Percentiles rank a stretch among this genome's conserved stretches.
Conservation (phyloP, 1,284 basidiomycete genomes). For the Tetrapyrgos nigripes region DNA sequence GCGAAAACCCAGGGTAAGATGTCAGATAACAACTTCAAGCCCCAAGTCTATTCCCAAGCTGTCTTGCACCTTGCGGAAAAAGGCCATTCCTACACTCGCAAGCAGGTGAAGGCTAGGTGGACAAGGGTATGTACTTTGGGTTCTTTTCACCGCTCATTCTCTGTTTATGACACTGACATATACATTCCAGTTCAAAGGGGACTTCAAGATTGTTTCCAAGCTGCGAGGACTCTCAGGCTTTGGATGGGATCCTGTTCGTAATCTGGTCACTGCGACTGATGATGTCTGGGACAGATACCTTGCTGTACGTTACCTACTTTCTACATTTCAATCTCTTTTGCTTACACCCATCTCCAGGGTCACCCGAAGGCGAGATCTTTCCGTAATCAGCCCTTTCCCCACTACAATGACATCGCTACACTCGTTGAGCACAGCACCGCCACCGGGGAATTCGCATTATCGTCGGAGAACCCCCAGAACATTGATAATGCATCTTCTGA, state of each 20-base stretch:
- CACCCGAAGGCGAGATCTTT: slow-evolving; percentile 27
- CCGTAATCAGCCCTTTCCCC: slow-evolving; percentile 33
- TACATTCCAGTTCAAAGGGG: slow-evolving; percentile 39
- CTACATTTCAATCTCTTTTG: background rate
- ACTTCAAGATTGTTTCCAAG: slow-evolving; percentile 26
- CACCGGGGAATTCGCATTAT: slow-evolving; percentile 29
- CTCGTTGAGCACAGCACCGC: slow-evolving; percentile 33
- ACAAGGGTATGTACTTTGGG: background rate
- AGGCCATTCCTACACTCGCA: background rate
- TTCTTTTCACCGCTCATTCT: too few relatives aligned
- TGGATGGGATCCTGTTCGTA: slow-evolving; percentile 36
- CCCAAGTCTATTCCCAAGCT: background rate
- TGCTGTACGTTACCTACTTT: slow-evolving; percentile 19
- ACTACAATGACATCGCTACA: slow-evolving; percentile 29
- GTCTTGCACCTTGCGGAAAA: background rate
- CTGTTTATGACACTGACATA: too few relatives aligned
- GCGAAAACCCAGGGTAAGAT: background rate
- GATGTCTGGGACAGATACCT: slow-evolving; percentile 33
- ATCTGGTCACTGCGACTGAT: slow-evolving; percentile 31
- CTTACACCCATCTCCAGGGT: slow-evolving; percentile 17
- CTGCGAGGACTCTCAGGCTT: slow-evolving; percentile 36
- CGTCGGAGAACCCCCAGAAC: slow-evolving; percentile 13
- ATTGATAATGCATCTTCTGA: background rate
- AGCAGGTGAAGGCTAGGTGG: slow-evolving; percentile 1
- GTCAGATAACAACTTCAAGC: background rate